Evolutionary conservation across 2,329 filamentous ascomycete species (phyloP).

Genomic region (Coniochaeta prunicola): DNA sequence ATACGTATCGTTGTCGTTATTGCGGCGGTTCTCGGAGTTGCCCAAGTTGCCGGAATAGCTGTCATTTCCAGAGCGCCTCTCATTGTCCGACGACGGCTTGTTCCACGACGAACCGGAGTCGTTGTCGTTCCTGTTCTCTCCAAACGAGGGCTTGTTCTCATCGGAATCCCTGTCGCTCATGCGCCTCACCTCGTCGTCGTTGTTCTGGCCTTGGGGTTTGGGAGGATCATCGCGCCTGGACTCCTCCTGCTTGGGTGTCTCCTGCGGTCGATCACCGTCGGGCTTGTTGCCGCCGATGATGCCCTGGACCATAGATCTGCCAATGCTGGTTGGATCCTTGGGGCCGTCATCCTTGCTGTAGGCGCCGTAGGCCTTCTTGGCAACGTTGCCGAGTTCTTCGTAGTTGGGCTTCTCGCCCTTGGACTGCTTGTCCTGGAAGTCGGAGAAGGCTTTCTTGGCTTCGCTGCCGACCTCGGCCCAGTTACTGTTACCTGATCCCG

Average conservation of each 20-base stretch:
- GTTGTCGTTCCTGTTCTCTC: not conserved
- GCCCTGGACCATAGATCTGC: constrained; percentile 7
- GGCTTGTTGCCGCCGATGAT: not conserved
- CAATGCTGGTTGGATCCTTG: constrained; percentile 6
- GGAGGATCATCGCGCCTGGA: not conserved
- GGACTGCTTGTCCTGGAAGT: constrained; percentile 11
- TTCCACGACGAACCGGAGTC: not conserved
- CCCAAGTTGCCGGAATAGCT: not conserved
- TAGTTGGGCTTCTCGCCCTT: constrained; percentile 26
- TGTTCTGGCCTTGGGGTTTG: not conserved
- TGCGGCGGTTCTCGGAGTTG: not conserved
- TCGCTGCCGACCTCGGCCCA: constrained; percentile 12
- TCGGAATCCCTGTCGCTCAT: not conserved
- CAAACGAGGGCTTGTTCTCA: not conserved
- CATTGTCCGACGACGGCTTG: not conserved
- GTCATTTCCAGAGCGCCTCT: not conserved
- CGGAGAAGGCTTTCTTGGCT: constrained; percentile 13
- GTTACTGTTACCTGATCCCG: not conserved
- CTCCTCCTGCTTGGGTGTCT: not conserved
- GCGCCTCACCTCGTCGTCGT: not conserved
- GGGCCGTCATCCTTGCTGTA: constrained; percentile 9
- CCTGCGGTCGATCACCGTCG: not conserved
- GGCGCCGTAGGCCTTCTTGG: constrained; percentile 23
- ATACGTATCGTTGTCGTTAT: not conserved
- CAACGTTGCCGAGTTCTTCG: constrained; percentile 20